These are phyloP conservation scores for Plasmodium knowlesi DNA, from an alignment of 169 alveolate genomes.

Conservation along the genomic window DNA sequence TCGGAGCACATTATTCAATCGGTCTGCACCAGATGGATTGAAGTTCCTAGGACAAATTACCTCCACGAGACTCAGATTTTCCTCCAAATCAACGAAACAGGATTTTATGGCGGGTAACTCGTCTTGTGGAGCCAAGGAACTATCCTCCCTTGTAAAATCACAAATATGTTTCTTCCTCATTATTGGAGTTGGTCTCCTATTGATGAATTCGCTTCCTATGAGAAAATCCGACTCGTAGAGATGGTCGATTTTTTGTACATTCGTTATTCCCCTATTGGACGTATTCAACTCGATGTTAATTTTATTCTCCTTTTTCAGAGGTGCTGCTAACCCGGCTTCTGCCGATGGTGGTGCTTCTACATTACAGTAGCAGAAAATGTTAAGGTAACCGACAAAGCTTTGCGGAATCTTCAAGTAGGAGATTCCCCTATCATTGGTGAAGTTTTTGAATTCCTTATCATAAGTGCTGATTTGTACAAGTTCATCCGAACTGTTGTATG, in stretches of 20 bases:
- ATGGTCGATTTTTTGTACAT: neutral
- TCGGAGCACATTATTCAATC: neutral
- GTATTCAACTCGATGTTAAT: conserved; percentile 25
- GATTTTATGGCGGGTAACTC: neutral
- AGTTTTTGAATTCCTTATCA: conserved; percentile 18
- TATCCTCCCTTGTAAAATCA: conserved; percentile 48
- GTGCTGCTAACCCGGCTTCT: neutral
- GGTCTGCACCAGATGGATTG: neutral
- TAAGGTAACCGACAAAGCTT: neutral
- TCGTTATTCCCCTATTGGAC: conserved; percentile 17
- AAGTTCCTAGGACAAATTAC: conserved; percentile 29
- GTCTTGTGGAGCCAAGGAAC: conserved; percentile 1
- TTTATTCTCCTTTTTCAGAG: conserved; percentile 8
- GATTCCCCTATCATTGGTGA: conserved; percentile 38
- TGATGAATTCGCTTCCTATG: conserved; percentile 6
- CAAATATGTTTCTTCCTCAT: conserved; percentile 39
- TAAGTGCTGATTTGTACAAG: neutral
- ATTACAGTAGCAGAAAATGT: conserved; percentile 50
- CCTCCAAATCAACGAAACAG: conserved; percentile 30
- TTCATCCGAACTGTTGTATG: neutral
- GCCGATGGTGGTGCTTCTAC: neutral
- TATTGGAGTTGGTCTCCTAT: conserved; percentile 2
- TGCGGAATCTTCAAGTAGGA: conserved; percentile 66
- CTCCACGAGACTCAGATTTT: conserved; percentile 30
- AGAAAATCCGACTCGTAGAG: conserved; percentile 3